phyloP scores from a whole-genome alignment of 2,329 filamentous ascomycete species.

The Cladophialophora carrionii region DNA sequence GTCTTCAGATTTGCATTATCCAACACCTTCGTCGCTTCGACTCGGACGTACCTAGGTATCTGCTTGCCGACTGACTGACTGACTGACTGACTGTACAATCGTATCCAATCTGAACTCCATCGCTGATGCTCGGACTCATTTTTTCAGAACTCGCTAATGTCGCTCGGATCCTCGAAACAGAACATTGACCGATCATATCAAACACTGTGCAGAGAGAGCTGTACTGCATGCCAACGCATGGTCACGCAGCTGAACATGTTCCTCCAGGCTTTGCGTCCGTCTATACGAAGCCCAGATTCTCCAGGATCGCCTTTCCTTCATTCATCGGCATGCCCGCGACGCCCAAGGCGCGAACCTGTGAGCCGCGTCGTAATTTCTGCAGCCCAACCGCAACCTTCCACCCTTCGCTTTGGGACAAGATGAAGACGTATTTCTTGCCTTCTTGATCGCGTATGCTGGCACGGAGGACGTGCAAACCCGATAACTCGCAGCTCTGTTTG shows the following conservation, averaged over 20 bases:
- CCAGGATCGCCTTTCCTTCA: constrained; percentile 48
- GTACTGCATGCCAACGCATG: constrained; percentile 1
- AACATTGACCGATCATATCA: constrained; percentile 12
- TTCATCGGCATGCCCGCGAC: constrained; percentile 56
- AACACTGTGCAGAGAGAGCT: constrained; percentile 18
- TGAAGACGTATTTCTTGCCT: constrained; percentile 64
- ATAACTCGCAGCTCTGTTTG: constrained; percentile 47
- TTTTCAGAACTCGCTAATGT: constrained; percentile 15
- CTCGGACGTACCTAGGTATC: constrained; percentile 6
- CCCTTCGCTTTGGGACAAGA: constrained; percentile 61
- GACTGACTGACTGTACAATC: constrained; percentile 11
- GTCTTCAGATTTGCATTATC: constrained; percentile 6
- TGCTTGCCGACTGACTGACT: constrained; percentile 2
- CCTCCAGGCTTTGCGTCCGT: neutral
- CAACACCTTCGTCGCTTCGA: constrained; percentile 8
- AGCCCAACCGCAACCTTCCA: constrained; percentile 66
- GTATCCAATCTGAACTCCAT: constrained; percentile 12
- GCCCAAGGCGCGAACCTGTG: constrained; percentile 58
- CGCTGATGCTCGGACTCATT: constrained; percentile 16
- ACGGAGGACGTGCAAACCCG: constrained; percentile 60
- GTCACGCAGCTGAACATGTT: neutral
- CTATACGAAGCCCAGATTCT: constrained; percentile 47
- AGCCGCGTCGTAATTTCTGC: constrained; percentile 59
- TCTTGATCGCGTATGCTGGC: constrained; percentile 63
- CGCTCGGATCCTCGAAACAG: constrained; percentile 11